A percentile compares a stretch with the other conserved stretches of the same genome.
These are phyloP conservation scores for Trapa bicornis DNA, from an alignment of 345 rosid genomes.

Conservation along the genomic window DNA sequence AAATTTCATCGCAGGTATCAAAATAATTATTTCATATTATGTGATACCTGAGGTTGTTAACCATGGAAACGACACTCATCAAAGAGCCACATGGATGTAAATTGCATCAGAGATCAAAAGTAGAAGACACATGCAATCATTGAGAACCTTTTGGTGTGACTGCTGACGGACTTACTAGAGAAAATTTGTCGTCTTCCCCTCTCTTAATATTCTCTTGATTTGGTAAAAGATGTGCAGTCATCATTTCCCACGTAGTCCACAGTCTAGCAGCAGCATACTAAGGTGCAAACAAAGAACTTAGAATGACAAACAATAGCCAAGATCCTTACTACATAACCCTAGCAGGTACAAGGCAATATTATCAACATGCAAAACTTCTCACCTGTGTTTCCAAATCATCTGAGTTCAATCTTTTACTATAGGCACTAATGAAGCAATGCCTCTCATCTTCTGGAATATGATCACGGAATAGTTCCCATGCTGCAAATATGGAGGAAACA, in stretches of 20 bases:
- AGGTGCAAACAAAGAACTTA: slow-evolving; percentile 16
- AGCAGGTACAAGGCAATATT: not conserved
- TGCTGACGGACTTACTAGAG: slow-evolving; percentile 43
- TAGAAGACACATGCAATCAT: not conserved
- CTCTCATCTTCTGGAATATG: slow-evolving; percentile 86
- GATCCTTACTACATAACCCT: not conserved
- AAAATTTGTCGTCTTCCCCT: slow-evolving; percentile 83
- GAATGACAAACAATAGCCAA: not conserved
- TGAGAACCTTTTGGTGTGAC: not conserved
- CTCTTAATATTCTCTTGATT: slow-evolving; percentile 65
- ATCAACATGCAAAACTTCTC: slow-evolving; percentile 14
- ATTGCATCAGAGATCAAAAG: not conserved
- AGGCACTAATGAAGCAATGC: slow-evolving; percentile 53
- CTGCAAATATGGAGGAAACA: slow-evolving; percentile 21
- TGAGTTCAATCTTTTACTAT: slow-evolving; percentile 62
- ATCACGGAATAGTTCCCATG: slow-evolving; percentile 93
- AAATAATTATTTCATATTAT: not conserved
- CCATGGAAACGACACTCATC: not conserved
- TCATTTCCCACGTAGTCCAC: slow-evolving; percentile 99
- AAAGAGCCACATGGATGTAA: not conserved
- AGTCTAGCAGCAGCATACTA: slow-evolving; percentile 91
- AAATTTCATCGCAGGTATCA: not conserved
- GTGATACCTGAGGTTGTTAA: not conserved
- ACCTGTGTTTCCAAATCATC: slow-evolving; percentile 80
- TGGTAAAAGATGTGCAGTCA: slow-evolving; percentile 79